Evolutionary conservation across 2,329 filamentous ascomycete species (phyloP), one percentile per base, ranked within the genome.

Genomic region (Diatrype stigma): DNA sequence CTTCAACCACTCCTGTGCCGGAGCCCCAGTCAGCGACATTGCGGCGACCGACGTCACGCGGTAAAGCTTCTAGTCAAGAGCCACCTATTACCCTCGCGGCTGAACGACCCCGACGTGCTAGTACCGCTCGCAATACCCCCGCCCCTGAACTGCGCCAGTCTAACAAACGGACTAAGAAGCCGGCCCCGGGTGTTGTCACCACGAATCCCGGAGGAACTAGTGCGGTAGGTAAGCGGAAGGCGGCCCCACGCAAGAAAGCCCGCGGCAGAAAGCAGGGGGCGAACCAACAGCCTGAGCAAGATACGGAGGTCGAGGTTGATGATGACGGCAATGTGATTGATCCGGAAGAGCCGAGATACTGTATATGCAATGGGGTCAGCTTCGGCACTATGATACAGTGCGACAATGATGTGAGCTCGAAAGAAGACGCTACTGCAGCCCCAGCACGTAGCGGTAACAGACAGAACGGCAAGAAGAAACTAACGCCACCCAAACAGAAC

Each of bases 361-460:
- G 89, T 64, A 68, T 86, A 49, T 94, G 89, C 68, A 87, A 89
- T 59, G 77, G 89, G 51, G 87, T 94, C 48, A 90, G 87, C 66
- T 92, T 86, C 64, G 89, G 89, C 48, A 84, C 80, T 19, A 94
- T 94, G 89, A 89, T 94, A 65, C 81, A 83, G 54, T 94, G 89
- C 69, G 89, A 93, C 63, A 90, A 90, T 61, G 85, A 89, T 69
- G 86, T 89, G 73, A 81, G 83, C 73, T 49, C 50, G 55, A 51
- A 46, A 49, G 42, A 54, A 49, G 56, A 47, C 51, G 47, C 50
- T 45, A 12, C 46, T 50, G 47, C 47, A 46, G 22, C 51, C 52
- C 54, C 52, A 59, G 44, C 54, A 55, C 47, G 51, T 51, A 37
- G 42, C 34, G 48, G 44, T 19, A 40, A 50, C 35, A 57, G 34